These are phyloP conservation scores for Phytophthora crassamura DNA, from an alignment of 352 stramenopile genomes.

Conservation along the genomic window DNA sequence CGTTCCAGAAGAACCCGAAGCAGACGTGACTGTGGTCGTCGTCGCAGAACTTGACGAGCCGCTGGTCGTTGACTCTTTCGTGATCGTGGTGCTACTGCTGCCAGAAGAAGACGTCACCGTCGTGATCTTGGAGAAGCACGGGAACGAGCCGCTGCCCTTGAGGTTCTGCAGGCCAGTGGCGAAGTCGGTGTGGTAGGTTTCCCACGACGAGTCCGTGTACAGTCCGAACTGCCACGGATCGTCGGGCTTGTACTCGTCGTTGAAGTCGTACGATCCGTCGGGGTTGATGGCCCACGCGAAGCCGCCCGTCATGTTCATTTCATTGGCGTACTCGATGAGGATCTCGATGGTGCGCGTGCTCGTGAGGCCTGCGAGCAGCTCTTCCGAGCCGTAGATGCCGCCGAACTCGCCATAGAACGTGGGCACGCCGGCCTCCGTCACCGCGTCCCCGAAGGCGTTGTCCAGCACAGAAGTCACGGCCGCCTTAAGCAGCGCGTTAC, in stretches of 20 bases:
- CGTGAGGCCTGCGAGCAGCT: constrained; percentile 62
- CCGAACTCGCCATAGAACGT: constrained; percentile 86
- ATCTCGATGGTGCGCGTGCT: constrained; percentile 79
- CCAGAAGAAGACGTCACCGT: constrained; percentile 38
- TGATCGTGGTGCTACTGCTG: constrained; percentile 37
- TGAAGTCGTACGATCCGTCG: constrained; percentile 78
- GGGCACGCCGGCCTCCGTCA: constrained; percentile 55
- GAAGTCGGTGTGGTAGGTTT: constrained; percentile 78
- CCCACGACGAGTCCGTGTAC: constrained; percentile 73
- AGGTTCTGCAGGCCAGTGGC: constrained; percentile 61
- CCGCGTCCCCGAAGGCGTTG: constrained; percentile 65
- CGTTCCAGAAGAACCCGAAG: neutral
- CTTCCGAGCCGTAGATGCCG: constrained; percentile 73
- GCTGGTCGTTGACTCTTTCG: constrained; percentile 30
- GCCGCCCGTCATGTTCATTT: constrained; percentile 74
- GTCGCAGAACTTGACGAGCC: constrained; percentile 30
- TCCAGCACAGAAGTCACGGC: constrained; percentile 71
- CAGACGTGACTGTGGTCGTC: constrained; percentile 31
- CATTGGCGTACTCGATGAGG: constrained; percentile 71
- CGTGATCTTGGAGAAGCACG: constrained; percentile 63
- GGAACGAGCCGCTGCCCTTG: constrained; percentile 78
- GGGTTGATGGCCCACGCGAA: constrained; percentile 87
- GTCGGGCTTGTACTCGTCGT: constrained; percentile 70
- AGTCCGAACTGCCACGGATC: constrained; percentile 75
- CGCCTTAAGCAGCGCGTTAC: constrained; percentile 59